Percentiles rank a stretch among this genome's conserved stretches.
Evolutionary conservation across 176 grass and related monocot species (phyloP).

Genomic region (Phoenix dactylifera): DNA sequence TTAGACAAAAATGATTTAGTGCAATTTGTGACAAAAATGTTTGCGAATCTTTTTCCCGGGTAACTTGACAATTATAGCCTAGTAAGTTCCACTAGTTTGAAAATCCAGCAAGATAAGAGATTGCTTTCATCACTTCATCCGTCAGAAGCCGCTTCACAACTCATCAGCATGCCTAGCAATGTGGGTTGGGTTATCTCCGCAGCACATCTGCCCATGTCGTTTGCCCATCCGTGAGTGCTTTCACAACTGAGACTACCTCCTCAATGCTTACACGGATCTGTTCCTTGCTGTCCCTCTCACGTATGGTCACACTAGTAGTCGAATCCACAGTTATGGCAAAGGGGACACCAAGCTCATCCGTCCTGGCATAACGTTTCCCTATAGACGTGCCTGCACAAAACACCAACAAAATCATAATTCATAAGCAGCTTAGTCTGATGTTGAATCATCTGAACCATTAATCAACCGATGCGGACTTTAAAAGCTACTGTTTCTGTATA

Average conservation of each 20-base stretch:
- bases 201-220: slow-evolving; percentile 51
- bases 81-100: too few species aligned
- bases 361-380: slow-evolving; percentile 60
- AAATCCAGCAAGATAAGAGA: too few species aligned
- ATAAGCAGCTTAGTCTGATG: neutral
- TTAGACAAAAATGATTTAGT: too few species aligned
- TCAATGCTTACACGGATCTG: slow-evolving; percentile 48
- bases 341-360: slow-evolving; percentile 65
- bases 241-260: slow-evolving; percentile 50
- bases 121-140: too few species aligned
- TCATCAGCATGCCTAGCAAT: slow-evolving; percentile 31
- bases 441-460: too few species aligned
- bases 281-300: slow-evolving; percentile 63
- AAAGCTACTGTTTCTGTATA: too few species aligned
- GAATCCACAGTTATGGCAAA: slow-evolving; percentile 64
- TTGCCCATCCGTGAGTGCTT: slow-evolving; percentile 50
- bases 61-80: too few species aligned
- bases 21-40: too few species aligned
- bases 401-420: neutral
- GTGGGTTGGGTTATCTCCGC: slow-evolving; percentile 39
- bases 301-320: slow-evolving; percentile 30
- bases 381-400: slow-evolving; percentile 40
- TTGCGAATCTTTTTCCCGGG: too few species aligned
- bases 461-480: too few species aligned
- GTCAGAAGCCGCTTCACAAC: slow-evolving; percentile 16